Percentiles rank a stretch among this genome's conserved stretches.
Conservation (phyloP, 192 early-diverging fungal species). For the Backusella westeae region DNA sequence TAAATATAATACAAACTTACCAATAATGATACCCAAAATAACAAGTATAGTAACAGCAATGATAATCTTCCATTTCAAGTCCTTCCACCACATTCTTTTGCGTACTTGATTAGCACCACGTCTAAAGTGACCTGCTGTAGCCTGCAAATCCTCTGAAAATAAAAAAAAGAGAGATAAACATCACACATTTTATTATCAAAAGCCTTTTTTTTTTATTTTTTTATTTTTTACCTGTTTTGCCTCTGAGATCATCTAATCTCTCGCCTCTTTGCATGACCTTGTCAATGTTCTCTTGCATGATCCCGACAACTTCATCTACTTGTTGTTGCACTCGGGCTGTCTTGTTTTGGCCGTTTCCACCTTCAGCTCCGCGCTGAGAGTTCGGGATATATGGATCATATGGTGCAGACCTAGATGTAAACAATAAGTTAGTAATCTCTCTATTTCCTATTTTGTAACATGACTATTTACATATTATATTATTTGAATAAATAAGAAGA, state of each 20-base stretch:
- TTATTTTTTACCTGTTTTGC: slow-evolving; percentile 66
- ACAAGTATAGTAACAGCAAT: slow-evolving; percentile 73
- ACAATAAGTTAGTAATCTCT: background rate
- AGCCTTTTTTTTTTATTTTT: no score
- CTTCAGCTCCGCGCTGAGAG: slow-evolving; percentile 11
- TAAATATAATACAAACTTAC: slow-evolving; percentile 31
- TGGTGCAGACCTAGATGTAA: slow-evolving; percentile 33
- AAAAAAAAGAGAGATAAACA: background rate
- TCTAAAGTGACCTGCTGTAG: slow-evolving; percentile 35
- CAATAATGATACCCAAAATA: slow-evolving; percentile 83
- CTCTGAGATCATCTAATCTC: slow-evolving; percentile 74
- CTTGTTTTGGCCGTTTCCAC: slow-evolving; percentile 42
- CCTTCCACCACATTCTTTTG: slow-evolving; percentile 83
- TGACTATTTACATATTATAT: background rate
- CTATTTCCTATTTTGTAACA: background rate
- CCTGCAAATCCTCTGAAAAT: slow-evolving; percentile 31
- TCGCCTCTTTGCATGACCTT: slow-evolving; percentile 88
- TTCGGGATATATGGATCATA: slow-evolving; percentile 41
- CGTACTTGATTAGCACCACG: slow-evolving; percentile 40
- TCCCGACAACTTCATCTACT: slow-evolving; percentile 88
- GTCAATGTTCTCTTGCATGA: slow-evolving; percentile 94
- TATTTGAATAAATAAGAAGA: background rate
- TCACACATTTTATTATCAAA: background rate
- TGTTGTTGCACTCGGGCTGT: slow-evolving; percentile 70
- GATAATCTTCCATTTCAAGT: slow-evolving; percentile 95